Percentiles rank a stretch among this genome's conserved stretches.
phyloP scores from a whole-genome alignment of 129 eudicot species.

The Centella asiatica region DNA sequence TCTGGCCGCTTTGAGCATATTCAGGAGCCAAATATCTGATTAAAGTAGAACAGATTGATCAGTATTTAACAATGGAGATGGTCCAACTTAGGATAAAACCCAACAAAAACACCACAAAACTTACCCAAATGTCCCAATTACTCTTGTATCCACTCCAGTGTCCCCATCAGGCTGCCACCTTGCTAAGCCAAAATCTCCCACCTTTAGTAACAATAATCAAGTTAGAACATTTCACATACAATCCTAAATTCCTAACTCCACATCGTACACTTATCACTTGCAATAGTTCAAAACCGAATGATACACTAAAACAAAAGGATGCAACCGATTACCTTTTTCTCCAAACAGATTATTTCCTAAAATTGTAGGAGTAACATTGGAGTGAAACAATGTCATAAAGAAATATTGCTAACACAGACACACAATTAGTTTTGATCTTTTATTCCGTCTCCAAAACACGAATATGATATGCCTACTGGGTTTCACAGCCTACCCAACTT shows the following conservation, averaged over 20 bases:
- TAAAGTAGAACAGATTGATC: constrained; percentile 7
- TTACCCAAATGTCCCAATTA: constrained; percentile 87
- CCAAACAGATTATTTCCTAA: too few relatives aligned
- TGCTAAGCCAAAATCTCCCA: constrained; percentile 89
- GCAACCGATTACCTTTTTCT: too few relatives aligned
- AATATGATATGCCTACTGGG: too few relatives aligned
- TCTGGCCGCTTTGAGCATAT: constrained; percentile 88
- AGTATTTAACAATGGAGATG: neutral
- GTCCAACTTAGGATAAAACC: constrained; percentile 3
- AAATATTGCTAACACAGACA: too few relatives aligned
- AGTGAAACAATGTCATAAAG: too few relatives aligned
- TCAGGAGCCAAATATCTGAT: constrained; percentile 84
- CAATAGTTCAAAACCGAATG: too few relatives aligned
- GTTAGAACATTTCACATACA: constrained; percentile 1
- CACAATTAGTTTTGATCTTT: too few relatives aligned
- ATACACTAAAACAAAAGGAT: too few relatives aligned
- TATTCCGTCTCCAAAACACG: too few relatives aligned
- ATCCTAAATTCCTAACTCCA: neutral
- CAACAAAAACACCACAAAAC: constrained; percentile 12
- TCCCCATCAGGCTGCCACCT: constrained; percentile 97
- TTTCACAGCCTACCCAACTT: too few relatives aligned
- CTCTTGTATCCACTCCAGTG: constrained; percentile 86
- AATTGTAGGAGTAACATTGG: too few relatives aligned
- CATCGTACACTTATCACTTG: neutral
- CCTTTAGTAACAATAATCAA: constrained; percentile 27